Evolutionary conservation across 2,329 filamentous ascomycete genomes (phyloP).

Genomic region (Cytospora schulzeri): DNA sequence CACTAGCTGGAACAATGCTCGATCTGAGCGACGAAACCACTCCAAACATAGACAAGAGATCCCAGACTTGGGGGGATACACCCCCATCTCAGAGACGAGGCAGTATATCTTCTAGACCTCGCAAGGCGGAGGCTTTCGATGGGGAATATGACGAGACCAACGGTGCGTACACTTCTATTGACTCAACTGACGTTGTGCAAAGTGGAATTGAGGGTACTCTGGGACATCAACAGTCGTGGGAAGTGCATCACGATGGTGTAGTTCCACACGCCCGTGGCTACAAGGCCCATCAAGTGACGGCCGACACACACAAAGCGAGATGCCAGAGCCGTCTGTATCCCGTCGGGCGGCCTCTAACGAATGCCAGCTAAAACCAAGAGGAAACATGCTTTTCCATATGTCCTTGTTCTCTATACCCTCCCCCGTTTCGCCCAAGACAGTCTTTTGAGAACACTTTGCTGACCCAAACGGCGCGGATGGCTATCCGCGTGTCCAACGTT

Average conservation of each 20-base stretch:
- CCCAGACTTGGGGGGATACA: conserved; percentile 78
- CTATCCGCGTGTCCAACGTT: conserved; percentile 26
- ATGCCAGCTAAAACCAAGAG: neutral
- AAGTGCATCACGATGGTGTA: conserved; percentile 13
- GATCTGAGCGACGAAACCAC: conserved; percentile 54
- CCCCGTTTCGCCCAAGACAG: conserved; percentile 2
- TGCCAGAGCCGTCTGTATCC: conserved; percentile 23
- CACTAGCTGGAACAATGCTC: conserved; percentile 59
- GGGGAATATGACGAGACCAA: conserved; percentile 67
- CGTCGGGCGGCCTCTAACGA: conserved; percentile 15
- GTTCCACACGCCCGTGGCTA: conserved; percentile 10
- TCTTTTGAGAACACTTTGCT: conserved; percentile 20
- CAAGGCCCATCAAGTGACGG: conserved; percentile 20
- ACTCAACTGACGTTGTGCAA: neutral
- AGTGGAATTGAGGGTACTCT: neutral
- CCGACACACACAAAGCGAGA: conserved; percentile 25
- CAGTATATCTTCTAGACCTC: conserved; percentile 50
- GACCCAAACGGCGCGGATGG: conserved; percentile 71
- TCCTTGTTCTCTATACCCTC: conserved; percentile 10
- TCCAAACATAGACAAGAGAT: conserved; percentile 37
- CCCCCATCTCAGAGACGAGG: conserved; percentile 49
- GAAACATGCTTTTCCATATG: neutral
- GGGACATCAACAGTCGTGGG: conserved; percentile 17
- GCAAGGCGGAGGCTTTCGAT: conserved; percentile 65
- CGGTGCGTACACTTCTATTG: conserved; percentile 42